These are phyloP conservation scores for Spinellus fusiger DNA, from an alignment of 192 early-diverging fungal species.

Conservation along the genomic window DNA sequence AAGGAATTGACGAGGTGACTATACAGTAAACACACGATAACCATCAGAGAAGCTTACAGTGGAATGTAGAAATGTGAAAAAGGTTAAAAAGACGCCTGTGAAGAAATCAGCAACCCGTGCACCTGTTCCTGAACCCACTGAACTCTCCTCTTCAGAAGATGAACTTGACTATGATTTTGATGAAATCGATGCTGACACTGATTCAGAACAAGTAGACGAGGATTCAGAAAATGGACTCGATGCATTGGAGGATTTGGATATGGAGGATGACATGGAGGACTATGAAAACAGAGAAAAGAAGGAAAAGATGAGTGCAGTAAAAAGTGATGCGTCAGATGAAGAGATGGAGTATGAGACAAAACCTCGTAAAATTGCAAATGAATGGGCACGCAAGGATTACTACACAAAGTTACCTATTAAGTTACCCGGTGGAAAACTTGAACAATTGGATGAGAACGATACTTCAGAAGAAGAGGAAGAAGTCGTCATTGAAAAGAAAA, in stretches of 20 bases:
- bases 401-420: conserved; percentile 65
- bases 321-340: conserved; percentile 38
- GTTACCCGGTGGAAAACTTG: conserved; percentile 52
- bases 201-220: conserved; percentile 19
- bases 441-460: conserved; percentile 34
- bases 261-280: conserved; percentile 2
- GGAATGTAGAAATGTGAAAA: conserved; percentile 6
- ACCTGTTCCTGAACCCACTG: conserved; percentile 24
- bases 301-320: conserved; percentile 24
- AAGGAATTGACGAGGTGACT: conserved; percentile 55
- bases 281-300: conserved; percentile 18
- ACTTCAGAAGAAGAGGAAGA: conserved; percentile 25
- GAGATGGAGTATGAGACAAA: conserved; percentile 63
- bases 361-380: conserved; percentile 44
- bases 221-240: background rate
- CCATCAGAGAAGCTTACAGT: background rate
- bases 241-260: conserved; percentile 18
- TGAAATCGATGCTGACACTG: conserved; percentile 29
- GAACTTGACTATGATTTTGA: conserved; percentile 42
- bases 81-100: conserved; percentile 31
- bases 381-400: conserved; percentile 51
- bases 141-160: conserved; percentile 40
- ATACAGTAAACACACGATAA: background rate
- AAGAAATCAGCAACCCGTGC: conserved; percentile 33
- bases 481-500: conserved; percentile 21